Conservation (phyloP, 495 filamentous ascomycete species). For the Penicillium cinerascens region DNA sequence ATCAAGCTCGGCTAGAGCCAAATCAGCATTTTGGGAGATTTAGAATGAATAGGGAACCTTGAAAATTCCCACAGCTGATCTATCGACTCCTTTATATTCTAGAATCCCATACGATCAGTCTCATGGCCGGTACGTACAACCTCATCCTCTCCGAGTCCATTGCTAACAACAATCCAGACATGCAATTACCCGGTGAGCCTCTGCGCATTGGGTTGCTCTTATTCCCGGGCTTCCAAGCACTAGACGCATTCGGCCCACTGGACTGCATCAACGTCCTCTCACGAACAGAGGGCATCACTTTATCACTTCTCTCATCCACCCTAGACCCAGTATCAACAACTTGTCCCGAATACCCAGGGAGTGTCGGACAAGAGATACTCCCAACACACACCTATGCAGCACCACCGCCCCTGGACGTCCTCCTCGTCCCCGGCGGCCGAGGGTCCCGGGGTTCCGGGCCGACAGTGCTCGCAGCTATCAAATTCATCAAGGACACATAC, state of each 20-base stretch:
- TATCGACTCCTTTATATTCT: not conserved
- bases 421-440: conserved; percentile 63
- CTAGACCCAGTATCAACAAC: conserved; percentile 49
- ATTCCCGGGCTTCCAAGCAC: conserved; percentile 36
- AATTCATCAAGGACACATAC: conserved; percentile 43
- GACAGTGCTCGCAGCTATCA: conserved; percentile 29
- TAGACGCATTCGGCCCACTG: conserved; percentile 59
- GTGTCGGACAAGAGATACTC: conserved; percentile 43
- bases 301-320: conserved; percentile 52
- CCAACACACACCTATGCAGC: conserved; percentile 60
- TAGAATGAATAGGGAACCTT: not conserved
- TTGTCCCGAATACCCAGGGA: conserved; percentile 4
- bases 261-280: conserved; percentile 58
- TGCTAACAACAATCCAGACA: not conserved
- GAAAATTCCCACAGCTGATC: not conserved
- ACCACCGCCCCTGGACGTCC: conserved; percentile 50
- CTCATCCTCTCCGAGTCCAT: not conserved
- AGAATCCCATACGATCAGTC: not conserved
- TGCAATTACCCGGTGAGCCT: not conserved
- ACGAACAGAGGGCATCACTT: conserved; percentile 27
- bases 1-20: too few species aligned
- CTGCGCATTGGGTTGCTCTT: conserved; percentile 26
- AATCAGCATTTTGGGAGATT: too few species aligned
- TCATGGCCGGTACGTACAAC: not conserved
- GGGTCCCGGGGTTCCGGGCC: conserved; percentile 39